Conservation (phyloP, 1,284 basidiomycete species). For the Boletus putidus region DNA sequence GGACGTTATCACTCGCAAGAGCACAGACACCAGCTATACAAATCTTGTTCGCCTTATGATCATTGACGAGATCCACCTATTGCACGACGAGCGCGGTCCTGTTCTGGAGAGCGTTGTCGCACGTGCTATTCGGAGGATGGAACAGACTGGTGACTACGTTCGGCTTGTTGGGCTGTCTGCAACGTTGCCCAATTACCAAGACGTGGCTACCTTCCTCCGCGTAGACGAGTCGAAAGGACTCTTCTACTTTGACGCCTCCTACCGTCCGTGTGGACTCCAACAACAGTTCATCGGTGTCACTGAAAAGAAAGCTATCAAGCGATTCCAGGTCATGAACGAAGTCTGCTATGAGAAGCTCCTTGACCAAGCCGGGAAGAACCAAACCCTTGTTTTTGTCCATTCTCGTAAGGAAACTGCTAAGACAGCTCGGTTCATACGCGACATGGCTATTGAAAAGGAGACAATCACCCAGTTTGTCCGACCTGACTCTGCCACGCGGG, state of each 20-base stretch:
- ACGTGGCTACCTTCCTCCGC: constrained; percentile 97
- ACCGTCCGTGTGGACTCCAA: constrained; percentile 87
- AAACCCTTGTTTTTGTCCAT: constrained; percentile 95
- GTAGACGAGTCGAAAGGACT: constrained; percentile 92
- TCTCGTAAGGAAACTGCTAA: constrained; percentile 95
- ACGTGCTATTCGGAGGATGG: constrained; percentile 91
- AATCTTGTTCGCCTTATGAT: constrained; percentile 97
- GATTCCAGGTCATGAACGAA: constrained; percentile 98
- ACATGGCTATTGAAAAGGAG: constrained; percentile 95
- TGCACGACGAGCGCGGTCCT: constrained; percentile 98
- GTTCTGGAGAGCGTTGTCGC: constrained; percentile 94
- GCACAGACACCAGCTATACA: constrained; percentile 95
- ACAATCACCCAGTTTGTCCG: constrained; percentile 95
- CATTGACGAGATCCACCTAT: constrained; percentile 96
- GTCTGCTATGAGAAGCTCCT: constrained; percentile 99
- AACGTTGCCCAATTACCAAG: constrained; percentile 96
- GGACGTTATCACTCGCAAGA: constrained; percentile 99
- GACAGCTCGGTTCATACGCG: constrained; percentile 93
- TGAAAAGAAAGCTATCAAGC: constrained; percentile 99
- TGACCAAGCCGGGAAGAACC: constrained; percentile 89
- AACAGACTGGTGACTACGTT: constrained; percentile 91
- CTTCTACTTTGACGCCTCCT: constrained; percentile 96
- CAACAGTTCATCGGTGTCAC: constrained; percentile 98
- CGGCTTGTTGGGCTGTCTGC: constrained; percentile 95
- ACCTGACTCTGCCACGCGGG: constrained; percentile 84